Percentiles rank a stretch among this genome's conserved stretches.
phyloP scores from a whole-genome alignment of 2,329 filamentous ascomycete genomes.

The Xylaria sp. region DNA sequence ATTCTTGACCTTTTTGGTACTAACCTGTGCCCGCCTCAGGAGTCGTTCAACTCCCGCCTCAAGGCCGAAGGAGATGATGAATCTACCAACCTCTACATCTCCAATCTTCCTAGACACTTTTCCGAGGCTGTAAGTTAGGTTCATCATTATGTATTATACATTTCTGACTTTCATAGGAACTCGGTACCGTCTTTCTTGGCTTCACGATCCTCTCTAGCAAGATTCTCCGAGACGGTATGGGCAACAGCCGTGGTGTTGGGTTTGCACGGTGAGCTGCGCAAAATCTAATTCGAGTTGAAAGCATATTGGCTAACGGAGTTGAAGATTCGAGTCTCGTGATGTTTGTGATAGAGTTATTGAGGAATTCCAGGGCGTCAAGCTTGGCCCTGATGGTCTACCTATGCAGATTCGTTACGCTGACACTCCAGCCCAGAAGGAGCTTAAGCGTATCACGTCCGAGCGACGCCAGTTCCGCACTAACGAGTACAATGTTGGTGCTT shows the following conservation, averaged over 20 bases:
- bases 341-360: constrained; percentile 90
- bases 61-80: constrained; percentile 91
- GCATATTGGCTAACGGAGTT: constrained; percentile 39
- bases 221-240: constrained; percentile 90
- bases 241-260: constrained; percentile 94
- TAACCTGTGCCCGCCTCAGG: constrained; percentile 61
- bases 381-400: constrained; percentile 82
- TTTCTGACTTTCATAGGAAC: constrained; percentile 62
- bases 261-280: constrained; percentile 83
- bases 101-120: constrained; percentile 91
- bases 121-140: constrained; percentile 79
- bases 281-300: constrained; percentile 19
- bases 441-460: constrained; percentile 96
- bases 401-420: constrained; percentile 97
- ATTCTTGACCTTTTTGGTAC: constrained; percentile 27
- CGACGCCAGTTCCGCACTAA: constrained; percentile 95
- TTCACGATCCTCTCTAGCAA: constrained; percentile 91
- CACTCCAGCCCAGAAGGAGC: constrained; percentile 93
- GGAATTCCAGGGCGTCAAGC: constrained; percentile 81
- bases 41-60: constrained; percentile 97
- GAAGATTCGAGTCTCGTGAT: constrained; percentile 87
- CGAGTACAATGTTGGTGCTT: constrained; percentile 85
- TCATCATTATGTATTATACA: constrained; percentile 9
- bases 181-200: constrained; percentile 80
- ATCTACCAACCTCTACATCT: constrained; percentile 98